Percentiles rank a stretch among this genome's conserved stretches.
These are phyloP conservation scores for Chiua virens DNA, from an alignment of 768 basidiomycete species.

Conservation along the genomic window DNA sequence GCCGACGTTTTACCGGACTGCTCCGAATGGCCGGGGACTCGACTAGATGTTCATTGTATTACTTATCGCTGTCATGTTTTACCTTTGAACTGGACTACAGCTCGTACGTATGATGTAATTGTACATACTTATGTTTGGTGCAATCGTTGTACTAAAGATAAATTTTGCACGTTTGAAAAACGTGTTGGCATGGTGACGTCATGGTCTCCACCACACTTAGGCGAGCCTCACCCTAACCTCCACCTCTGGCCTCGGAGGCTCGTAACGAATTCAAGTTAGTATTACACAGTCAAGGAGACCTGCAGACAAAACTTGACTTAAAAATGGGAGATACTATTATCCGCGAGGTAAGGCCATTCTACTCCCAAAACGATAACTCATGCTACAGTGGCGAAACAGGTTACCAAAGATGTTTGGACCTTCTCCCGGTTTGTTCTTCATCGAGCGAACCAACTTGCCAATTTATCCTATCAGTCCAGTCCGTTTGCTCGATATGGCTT, in stretches of 20 bases:
- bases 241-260: slow-evolving; percentile 8
- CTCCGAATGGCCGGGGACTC: slow-evolving; percentile 42
- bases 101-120: not conserved
- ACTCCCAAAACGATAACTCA: not conserved
- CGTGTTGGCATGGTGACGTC: slow-evolving; percentile 22
- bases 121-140: too few relatives aligned
- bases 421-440: slow-evolving; percentile 53
- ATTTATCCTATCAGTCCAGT: slow-evolving; percentile 35
- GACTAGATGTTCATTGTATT: slow-evolving; percentile 6
- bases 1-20: slow-evolving; percentile 42
- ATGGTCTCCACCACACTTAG: slow-evolving; percentile 5
- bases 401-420: slow-evolving; percentile 56
- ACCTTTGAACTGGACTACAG: slow-evolving; percentile 1
- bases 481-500: slow-evolving; percentile 68
- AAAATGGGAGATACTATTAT: slow-evolving; percentile 39
- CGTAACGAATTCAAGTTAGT: slow-evolving; percentile 5
- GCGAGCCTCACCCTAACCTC: slow-evolving; percentile 15
- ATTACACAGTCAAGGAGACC: not conserved
- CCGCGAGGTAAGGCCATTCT: slow-evolving; percentile 38
- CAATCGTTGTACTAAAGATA: too few relatives aligned
- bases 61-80: not conserved
- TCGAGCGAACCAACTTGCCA: not conserved
- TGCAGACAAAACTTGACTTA: not conserved
- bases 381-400: slow-evolving; percentile 31
- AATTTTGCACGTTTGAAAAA: slow-evolving; percentile 4